These are phyloP conservation scores for Solanum tarijense DNA, from an alignment of 257 asterid genomes.

Conservation along the genomic window DNA sequence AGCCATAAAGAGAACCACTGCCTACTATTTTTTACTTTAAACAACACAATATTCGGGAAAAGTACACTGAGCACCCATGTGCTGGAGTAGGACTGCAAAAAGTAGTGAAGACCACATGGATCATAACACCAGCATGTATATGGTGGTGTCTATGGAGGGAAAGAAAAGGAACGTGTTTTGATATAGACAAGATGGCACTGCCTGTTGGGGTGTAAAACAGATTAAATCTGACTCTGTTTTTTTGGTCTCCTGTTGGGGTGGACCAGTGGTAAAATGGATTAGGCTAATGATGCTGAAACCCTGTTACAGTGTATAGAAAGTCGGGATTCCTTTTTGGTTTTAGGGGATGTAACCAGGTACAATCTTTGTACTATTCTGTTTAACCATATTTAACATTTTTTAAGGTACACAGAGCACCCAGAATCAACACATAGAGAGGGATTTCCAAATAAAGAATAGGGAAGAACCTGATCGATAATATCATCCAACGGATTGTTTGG, in stretches of 20 bases:
- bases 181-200: background rate
- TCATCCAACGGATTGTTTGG: slow-evolving; percentile 98
- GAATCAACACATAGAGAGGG: background rate
- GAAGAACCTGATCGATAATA: slow-evolving; percentile 83
- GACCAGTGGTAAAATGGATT: background rate
- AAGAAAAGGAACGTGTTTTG: background rate
- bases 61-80: background rate
- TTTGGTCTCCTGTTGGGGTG: background rate
- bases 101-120: background rate
- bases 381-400: background rate
- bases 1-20: background rate
- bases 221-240: background rate
- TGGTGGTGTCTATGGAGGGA: background rate
- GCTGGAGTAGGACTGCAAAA: background rate
- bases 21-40: background rate
- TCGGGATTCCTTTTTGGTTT: background rate
- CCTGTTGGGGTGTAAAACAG: background rate
- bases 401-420: background rate
- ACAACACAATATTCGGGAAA: background rate
- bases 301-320: background rate
- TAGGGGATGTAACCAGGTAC: background rate
- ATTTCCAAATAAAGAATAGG: background rate
- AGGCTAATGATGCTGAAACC: background rate
- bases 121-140: background rate
- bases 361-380: background rate